These are phyloP conservation scores for Boeremia lycopersici DNA, from an alignment of 2,329 filamentous ascomycete genomes.

Conservation along the genomic window DNA sequence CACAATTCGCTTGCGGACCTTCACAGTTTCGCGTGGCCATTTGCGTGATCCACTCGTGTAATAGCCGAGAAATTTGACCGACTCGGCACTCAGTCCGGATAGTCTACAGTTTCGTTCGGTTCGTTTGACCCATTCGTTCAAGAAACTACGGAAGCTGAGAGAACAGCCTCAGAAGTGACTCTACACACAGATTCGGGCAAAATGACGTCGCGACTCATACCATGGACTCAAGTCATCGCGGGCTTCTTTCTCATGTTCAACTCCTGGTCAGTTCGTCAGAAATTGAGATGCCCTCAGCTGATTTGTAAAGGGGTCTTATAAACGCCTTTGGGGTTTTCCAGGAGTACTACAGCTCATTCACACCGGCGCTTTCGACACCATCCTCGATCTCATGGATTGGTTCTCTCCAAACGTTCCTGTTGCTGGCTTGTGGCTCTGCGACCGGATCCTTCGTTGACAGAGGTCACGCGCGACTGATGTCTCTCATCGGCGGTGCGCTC, in stretches of 20 bases:
- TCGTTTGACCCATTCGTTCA: neutral
- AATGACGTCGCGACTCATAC: neutral
- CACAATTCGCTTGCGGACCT: neutral
- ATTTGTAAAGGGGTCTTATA: slow-evolving; percentile 18
- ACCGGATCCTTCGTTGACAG: slow-evolving; percentile 20
- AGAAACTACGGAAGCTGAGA: neutral
- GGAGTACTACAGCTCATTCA: slow-evolving; percentile 31
- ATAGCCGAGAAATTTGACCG: neutral
- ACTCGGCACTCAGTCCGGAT: neutral
- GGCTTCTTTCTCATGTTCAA: slow-evolving; percentile 24
- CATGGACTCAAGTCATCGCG: slow-evolving; percentile 17
- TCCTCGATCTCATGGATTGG: slow-evolving; percentile 58
- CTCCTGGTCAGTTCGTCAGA: slow-evolving; percentile 13
- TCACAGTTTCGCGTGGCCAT: neutral
- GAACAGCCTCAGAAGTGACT: neutral
- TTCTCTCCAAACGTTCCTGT: slow-evolving; percentile 39
- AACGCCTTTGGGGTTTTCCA: slow-evolving; percentile 37
- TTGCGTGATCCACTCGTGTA: neutral
- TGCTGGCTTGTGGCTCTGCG: slow-evolving; percentile 18
- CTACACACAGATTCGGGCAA: neutral
- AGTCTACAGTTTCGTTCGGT: neutral
- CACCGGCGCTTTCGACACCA: slow-evolving; percentile 19
- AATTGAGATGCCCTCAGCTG: neutral
- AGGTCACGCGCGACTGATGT: slow-evolving; percentile 17
- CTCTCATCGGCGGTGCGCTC: slow-evolving; percentile 44